phyloP scores from a whole-genome alignment of 2,329 filamentous ascomycete genomes.

The Macrophomina tecta region DNA sequence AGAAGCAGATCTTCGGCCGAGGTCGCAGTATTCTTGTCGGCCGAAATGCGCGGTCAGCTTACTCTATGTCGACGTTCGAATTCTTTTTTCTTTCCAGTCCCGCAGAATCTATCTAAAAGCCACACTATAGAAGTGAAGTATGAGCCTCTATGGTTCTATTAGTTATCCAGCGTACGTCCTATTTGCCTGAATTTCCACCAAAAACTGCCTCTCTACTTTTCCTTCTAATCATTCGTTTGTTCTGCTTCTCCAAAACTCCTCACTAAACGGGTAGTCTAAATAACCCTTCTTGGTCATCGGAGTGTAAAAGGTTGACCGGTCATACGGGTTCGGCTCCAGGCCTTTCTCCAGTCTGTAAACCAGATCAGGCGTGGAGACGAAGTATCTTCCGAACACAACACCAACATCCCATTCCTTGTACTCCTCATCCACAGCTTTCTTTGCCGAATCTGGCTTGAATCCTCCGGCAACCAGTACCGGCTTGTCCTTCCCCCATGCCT shows the following conservation, averaged over 20 bases:
- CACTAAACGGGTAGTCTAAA: conserved; percentile 49
- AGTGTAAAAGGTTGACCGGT: conserved; percentile 54
- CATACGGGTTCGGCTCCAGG: conserved; percentile 51
- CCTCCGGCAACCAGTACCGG: conserved; percentile 51
- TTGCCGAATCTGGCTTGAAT: conserved; percentile 47
- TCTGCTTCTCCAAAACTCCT: conserved; percentile 34
- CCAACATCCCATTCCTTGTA: conserved; percentile 50
- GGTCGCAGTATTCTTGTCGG: not conserved
- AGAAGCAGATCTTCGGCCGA: not conserved
- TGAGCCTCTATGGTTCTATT: no score
- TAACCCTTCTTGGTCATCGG: conserved; percentile 45
- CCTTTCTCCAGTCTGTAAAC: conserved; percentile 52
- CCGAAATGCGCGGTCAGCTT: not conserved
- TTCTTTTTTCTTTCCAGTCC: not conserved
- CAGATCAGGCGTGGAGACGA: conserved; percentile 57
- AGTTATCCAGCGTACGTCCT: no score
- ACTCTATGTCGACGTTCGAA: not conserved
- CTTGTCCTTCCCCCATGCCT: conserved; percentile 33
- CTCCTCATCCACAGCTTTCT: conserved; percentile 45
- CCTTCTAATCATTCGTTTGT: not conserved
- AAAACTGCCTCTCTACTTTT: not conserved
- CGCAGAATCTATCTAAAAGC: not conserved
- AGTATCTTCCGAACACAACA: conserved; percentile 57
- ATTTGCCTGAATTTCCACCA: no score
- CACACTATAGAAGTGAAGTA: no score